Evolutionary conservation across 2,329 filamentous ascomycete species (phyloP), one percentile per base, ranked within the genome.

Genomic region (Epichloe coenophiala): DNA sequence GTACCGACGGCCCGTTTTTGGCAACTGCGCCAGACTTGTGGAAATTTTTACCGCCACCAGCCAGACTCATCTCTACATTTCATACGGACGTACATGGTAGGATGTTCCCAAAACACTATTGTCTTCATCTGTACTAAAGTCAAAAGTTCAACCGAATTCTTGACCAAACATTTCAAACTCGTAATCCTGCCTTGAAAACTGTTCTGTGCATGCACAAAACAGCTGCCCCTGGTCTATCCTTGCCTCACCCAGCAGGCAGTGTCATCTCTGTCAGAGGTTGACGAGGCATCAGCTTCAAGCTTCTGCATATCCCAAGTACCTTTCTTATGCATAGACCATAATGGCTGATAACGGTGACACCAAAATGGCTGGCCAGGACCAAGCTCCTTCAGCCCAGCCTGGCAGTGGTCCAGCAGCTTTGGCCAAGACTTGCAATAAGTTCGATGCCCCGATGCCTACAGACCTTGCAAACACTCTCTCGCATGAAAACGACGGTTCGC

Each of bases 311-410:
- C 19, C 21, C 23, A 36, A 36, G 27, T 19, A 9, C 12, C 7
- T 21, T 44, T 23, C n/a, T 21, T 17, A 19, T 50, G 17, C 5
- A 36, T 46, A 9, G 11, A 13, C 27, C 41, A 53, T 8, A 41
- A 68, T 68, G 65, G 50, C 57, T 51, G 59, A 62, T 21, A 54
- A 61, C 44, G 33, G 48, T 23, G 58, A 63, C 19, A 48, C 51
- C 48, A 52, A 55, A 36, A 59, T 63, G 57, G 51, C 47, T 33
- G 56, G 54, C 39, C 53, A 55, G 49, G 50, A 57, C 49, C 41
- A 44, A 35, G 5, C 48, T 51, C 50, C 50, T 52, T 47, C 50
- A 23, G 52, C 52, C 19, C 55, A 56, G 19, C 13, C n/a, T 17
- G 36, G 31, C 15, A 45, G n/a, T 19, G 42, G 17, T 36, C 41